Percentiles rank a stretch among this genome's conserved stretches.
These are phyloP conservation scores for Abrus pulchellus DNA, from an alignment of 306 rosid genomes.

Conservation along the genomic window DNA sequence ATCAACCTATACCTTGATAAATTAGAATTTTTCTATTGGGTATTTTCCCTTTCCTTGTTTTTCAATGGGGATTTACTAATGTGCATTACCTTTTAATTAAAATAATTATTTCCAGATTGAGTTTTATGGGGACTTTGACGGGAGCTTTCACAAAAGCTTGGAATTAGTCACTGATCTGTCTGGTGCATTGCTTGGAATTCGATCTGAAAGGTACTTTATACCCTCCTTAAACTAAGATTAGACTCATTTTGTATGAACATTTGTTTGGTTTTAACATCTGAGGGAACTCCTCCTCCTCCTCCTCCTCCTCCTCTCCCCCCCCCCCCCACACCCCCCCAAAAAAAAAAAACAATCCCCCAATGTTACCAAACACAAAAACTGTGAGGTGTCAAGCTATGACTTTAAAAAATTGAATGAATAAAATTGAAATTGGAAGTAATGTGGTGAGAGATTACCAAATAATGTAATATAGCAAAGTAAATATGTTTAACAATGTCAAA, in stretches of 20 bases:
- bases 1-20: neutral
- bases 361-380: neutral
- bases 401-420: too few relatives aligned
- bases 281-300: conserved; percentile 15
- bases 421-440: neutral
- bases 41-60: conserved; percentile 1
- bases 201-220: conserved; percentile 75
- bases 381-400: neutral
- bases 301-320: too few relatives aligned
- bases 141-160: conserved; percentile 91
- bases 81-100: neutral
- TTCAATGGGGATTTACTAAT: neutral
- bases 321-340: too few relatives aligned
- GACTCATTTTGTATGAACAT: neutral
- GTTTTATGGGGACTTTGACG: conserved; percentile 94
- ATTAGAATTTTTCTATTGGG: neutral
- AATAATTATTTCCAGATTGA: conserved; percentile 66
- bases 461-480: neutral
- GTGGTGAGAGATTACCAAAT: neutral
- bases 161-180: conserved; percentile 88
- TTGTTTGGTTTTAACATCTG: conserved; percentile 26
- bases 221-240: conserved; percentile 27
- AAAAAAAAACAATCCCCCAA: neutral
- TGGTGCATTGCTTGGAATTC: conserved; percentile 87
- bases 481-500: conserved; percentile 17